Evolutionary conservation across 1,139 yeast genomes (phyloP).

Genomic region (Tardiomyces depauwii): DNA sequence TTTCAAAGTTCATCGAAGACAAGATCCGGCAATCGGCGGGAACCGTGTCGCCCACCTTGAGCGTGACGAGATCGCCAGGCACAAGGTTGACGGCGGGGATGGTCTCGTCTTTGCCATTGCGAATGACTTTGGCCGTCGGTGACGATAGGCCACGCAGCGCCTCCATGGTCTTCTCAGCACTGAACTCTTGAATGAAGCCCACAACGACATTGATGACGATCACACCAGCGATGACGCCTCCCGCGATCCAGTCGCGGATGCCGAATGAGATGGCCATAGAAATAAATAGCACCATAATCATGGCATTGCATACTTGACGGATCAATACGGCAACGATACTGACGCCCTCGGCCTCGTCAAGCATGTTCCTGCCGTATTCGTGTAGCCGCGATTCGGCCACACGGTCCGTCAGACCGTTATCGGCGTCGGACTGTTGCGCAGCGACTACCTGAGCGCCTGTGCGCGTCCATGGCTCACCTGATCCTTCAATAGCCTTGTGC

Average conservation of each 20-base stretch:
- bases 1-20: conserved; percentile 56
- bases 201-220: conserved; percentile 54
- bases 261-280: conserved; percentile 71
- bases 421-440: background rate
- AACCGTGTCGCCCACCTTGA: conserved; percentile 66
- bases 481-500: background rate
- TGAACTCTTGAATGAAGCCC: conserved; percentile 60
- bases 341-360: conserved; percentile 51
- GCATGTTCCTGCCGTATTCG: conserved; percentile 44
- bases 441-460: background rate
- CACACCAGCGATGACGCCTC: conserved; percentile 71
- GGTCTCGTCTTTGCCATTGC: conserved; percentile 50
- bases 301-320: conserved; percentile 68
- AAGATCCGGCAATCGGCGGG: conserved; percentile 66
- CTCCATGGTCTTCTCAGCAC: conserved; percentile 76
- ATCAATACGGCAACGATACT: conserved; percentile 48
- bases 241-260: conserved; percentile 70
- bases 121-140: conserved; percentile 59
- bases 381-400: conserved; percentile 28
- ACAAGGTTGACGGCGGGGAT: conserved; percentile 61
- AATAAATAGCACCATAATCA: conserved; percentile 63
- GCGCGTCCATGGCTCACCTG: background rate
- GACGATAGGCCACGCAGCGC: conserved; percentile 58
- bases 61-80: conserved; percentile 62
- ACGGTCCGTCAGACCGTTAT: conserved; percentile 34